Conservation (phyloP, 768 basidiomycete genomes). For the Boletales sp. region DNA sequence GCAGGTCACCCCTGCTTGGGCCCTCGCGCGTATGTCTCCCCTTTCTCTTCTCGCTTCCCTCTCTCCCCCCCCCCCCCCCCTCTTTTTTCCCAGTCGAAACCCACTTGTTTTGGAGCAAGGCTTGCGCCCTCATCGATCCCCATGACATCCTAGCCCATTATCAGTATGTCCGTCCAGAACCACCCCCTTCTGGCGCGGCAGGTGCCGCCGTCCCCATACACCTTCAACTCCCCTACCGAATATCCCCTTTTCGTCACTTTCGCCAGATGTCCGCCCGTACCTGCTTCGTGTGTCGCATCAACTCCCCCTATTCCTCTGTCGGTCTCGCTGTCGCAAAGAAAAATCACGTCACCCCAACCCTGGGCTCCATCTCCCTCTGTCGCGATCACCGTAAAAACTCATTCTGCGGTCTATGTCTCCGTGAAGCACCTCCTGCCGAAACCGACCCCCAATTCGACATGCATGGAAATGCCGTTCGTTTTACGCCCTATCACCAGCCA, state of each 20-base stretch:
- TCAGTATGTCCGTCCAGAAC: constrained; percentile 42
- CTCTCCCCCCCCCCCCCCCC: constrained; percentile 5
- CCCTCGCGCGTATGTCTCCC: constrained; percentile 49
- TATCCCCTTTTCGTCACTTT: constrained; percentile 58
- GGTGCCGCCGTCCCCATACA: constrained; percentile 33
- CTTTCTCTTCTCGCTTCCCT: neutral
- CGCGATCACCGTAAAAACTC: constrained; percentile 59
- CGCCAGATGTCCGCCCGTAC: constrained; percentile 51
- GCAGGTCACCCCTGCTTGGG: constrained; percentile 60
- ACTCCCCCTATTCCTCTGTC: constrained; percentile 45
- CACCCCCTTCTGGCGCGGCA: constrained; percentile 22
- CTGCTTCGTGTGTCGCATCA: constrained; percentile 70
- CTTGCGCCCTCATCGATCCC: constrained; percentile 59
- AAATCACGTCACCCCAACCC: constrained; percentile 34
- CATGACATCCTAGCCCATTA: constrained; percentile 50
- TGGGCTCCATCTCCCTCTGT: constrained; percentile 53
- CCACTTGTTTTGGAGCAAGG: constrained; percentile 70
- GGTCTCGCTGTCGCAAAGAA: constrained; percentile 56
- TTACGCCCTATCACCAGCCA: constrained; percentile 31
- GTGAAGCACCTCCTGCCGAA: constrained; percentile 52
- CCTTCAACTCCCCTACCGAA: constrained; percentile 32
- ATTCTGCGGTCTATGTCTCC: constrained; percentile 68
- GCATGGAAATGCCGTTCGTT: constrained; percentile 29
- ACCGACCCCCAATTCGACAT: constrained; percentile 33
- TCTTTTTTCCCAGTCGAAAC: constrained; percentile 49